Base-by-base conservation (phyloP, 768 basidiomycete species). In the Agrocybe chaxingu region DNA sequence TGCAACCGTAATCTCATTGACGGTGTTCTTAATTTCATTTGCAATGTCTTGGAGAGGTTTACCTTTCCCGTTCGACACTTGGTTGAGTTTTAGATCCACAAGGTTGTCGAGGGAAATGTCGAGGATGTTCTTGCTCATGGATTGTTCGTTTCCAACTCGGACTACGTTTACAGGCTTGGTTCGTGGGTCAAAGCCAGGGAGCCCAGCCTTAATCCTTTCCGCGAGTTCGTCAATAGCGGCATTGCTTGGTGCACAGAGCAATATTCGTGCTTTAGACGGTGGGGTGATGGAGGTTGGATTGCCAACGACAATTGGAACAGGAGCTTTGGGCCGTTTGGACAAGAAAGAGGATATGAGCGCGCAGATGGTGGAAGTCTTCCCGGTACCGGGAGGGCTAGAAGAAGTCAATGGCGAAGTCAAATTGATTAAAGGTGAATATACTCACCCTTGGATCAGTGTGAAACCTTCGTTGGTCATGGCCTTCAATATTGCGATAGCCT, bases 211-310 rank as follows among this genome's bases (percentile, higher is more conserved):
- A 42, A 99, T 70, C 36, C 97, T 87, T 59, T 82, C 79, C 6
- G 92, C 90, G 12, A 99, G 85, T 71, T 99, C 97, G 62, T 99
- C 95, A 36, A 99, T 95, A 19, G 97, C 97, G 12, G 97, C 97
- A 67, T 99, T 99, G 69, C 92, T 95, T 1, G 97, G 97, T 0
- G 97, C 97, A 62, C 97, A 99, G 34, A 99, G 75, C 12, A 99
- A 78, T 38, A 98, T 75, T 63, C 87, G 83, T 10, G 79, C 71
- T 0, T 77, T 71, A 1, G 78, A 69, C n/a, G 68, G 58, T 11
- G 31, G 4, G 42, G 66, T 57, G 66, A 76, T 54, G 69, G 68
- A 33, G 64, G 69, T 12, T 65, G 57, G 47, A 65, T 71, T 61
- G 16, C 84, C 81, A 29, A 73, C 73, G 8, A 79, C 69, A 44